Base-by-base conservation (phyloP, 495 filamentous ascomycete genomes). In the Penicillium maclennaniae region DNA sequence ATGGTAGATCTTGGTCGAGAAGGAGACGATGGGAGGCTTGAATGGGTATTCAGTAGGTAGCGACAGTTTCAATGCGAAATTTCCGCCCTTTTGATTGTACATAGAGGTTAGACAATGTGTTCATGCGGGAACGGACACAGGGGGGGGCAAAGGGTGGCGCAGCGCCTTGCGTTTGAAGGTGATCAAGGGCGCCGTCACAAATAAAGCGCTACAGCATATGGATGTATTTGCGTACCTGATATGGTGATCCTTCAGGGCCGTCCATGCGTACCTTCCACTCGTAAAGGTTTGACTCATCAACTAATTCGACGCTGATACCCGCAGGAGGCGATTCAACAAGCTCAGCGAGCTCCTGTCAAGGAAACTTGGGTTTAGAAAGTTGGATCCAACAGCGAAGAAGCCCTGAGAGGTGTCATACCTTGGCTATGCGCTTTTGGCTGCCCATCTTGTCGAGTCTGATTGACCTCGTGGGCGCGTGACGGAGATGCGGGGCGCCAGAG, bases 1-100 rank as follows among this genome's bases (percentile, higher is more conserved):
- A 79, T 98, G 93, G 78, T 96, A 98, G 74, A 98, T 90, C 66
- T 93, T 96, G 37, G 93, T 98, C 46, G 81, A 79, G 83, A 97
- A 98, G 60, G 76, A 85, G 56, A 98, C 80, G 31, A 76, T 78
- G 0, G 95, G 95, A 5, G 93, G 85, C 63, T 95, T 95, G 84
- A 97, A 98, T 9, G 93, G 93, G 76, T 97, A 98, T 56, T 93
- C 87, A 52, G 70, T 73, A 17, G 93, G 93, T 5, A 98, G 83
- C 17, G 69, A 79, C 52, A 97, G 75, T 43, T 85, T 77, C 17
- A 98, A 74, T 37, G 82, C 79, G 83, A 95, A 98, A 53, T 69
- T 77, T 43, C 93, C 95, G 45, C 85, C 87, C 78, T 91, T 44
- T 19, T 28, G n/a, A 41, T 45, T 37, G 3, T 10, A 7, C 0